Conservation (phyloP, 2,329 filamentous ascomycete genomes). For the Fusarium multiceps region DNA sequence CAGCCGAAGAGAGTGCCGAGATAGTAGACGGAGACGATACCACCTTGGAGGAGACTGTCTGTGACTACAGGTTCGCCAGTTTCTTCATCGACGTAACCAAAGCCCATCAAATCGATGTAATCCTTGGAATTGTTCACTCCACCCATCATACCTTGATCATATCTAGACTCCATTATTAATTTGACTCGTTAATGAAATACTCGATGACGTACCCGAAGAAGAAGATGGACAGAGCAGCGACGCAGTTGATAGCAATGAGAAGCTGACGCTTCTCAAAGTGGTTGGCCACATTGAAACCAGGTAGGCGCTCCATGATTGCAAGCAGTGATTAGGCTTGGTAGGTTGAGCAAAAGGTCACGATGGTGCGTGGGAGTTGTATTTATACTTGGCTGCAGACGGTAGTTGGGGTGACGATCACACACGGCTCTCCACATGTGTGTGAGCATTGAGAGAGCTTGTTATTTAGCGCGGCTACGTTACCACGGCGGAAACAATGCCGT, state of each 20-base stretch:
- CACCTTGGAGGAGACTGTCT: slow-evolving; percentile 37
- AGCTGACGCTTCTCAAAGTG: slow-evolving; percentile 42
- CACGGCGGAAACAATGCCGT: slow-evolving; percentile 7
- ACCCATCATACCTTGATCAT: slow-evolving; percentile 41
- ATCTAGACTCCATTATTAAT: neutral
- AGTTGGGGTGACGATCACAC: slow-evolving; percentile 14
- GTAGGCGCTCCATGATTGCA: slow-evolving; percentile 30
- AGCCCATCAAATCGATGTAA: slow-evolving; percentile 41
- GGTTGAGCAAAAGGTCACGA: neutral
- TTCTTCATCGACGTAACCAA: slow-evolving; percentile 36
- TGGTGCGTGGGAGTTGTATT: slow-evolving; percentile 11
- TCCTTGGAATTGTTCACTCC: slow-evolving; percentile 36
- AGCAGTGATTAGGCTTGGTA: neutral
- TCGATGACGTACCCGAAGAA: slow-evolving; percentile 40
- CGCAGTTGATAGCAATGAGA: slow-evolving; percentile 41
- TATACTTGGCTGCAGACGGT: slow-evolving; percentile 10
- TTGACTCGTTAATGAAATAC: accelerated
- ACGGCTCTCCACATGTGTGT: slow-evolving; percentile 4
- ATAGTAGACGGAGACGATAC: slow-evolving; percentile 42
- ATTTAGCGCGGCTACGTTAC: neutral
- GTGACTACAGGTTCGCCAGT: slow-evolving; percentile 36
- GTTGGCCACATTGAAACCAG: slow-evolving; percentile 34
- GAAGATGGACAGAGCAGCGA: slow-evolving; percentile 42
- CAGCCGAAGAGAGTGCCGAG: slow-evolving; percentile 42
- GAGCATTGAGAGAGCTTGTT: neutral